phyloP scores from a whole-genome alignment of 768 basidiomycete genomes.

The Lentinula sp. region DNA sequence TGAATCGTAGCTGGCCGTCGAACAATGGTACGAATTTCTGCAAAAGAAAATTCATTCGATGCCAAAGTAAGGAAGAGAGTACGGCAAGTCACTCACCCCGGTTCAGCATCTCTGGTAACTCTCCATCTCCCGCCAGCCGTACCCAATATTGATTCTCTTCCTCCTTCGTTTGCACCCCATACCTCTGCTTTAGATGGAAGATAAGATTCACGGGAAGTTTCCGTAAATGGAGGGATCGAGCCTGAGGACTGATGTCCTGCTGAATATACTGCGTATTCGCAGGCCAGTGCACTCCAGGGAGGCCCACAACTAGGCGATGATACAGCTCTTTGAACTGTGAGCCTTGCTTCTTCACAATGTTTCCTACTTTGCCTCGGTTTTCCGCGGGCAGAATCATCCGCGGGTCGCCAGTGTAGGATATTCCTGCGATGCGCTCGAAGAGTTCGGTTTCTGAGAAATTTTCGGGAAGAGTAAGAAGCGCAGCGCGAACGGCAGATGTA shows the following conservation, averaged over 20 bases:
- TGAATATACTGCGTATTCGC: slow-evolving; percentile 42
- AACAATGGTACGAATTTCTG: slow-evolving; percentile 77
- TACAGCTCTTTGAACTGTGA: slow-evolving; percentile 87
- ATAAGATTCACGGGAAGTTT: slow-evolving; percentile 74
- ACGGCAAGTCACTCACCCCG: slow-evolving; percentile 41
- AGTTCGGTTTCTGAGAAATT: slow-evolving; percentile 77
- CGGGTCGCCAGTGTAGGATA: slow-evolving; percentile 87
- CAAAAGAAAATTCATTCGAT: background rate
- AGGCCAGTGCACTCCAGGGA: slow-evolving; percentile 79
- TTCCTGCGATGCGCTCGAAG: slow-evolving; percentile 78
- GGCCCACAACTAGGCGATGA: slow-evolving; percentile 65
- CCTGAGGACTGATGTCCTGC: slow-evolving; percentile 69
- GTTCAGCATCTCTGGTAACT: slow-evolving; percentile 59
- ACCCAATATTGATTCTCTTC: slow-evolving; percentile 76
- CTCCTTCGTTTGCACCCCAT: slow-evolving; percentile 38
- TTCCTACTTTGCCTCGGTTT: slow-evolving; percentile 90
- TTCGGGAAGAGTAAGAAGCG: slow-evolving; percentile 81
- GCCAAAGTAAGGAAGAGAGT: background rate
- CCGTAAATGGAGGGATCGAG: slow-evolving; percentile 65
- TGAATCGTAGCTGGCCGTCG: slow-evolving; percentile 80
- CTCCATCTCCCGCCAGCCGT: slow-evolving; percentile 60
- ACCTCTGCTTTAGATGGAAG: slow-evolving; percentile 45
- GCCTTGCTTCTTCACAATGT: slow-evolving; percentile 82
- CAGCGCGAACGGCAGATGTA: slow-evolving; percentile 82
- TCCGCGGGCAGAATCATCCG: slow-evolving; percentile 93